Percentiles rank a stretch among this genome's conserved stretches.
phyloP scores from a whole-genome alignment of 371 early-diverging fungal genomes.

The Cokeromyces recurvatus region DNA sequence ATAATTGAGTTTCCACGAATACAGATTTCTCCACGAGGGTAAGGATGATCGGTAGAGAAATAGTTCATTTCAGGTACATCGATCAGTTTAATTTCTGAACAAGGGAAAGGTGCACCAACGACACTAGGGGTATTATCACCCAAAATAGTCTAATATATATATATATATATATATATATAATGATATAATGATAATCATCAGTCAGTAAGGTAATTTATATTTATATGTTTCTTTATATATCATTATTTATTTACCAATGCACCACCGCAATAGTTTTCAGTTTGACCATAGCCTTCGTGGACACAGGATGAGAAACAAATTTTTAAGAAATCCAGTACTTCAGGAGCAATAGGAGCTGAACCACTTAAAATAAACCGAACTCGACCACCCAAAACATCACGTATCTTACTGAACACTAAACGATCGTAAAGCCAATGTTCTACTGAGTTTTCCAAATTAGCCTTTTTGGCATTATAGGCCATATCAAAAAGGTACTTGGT shows the following conservation, averaged over 20 bases:
- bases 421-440: slow-evolving; percentile 84
- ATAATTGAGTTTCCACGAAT: slow-evolving; percentile 75
- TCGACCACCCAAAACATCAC: slow-evolving; percentile 91
- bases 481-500: slow-evolving; percentile 64
- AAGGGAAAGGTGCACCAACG: slow-evolving; percentile 82
- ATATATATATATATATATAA: no score
- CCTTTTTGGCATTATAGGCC: slow-evolving; percentile 71
- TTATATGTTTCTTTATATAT: not conserved
- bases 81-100: slow-evolving; percentile 84
- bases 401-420: slow-evolving; percentile 86
- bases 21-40: slow-evolving; percentile 83
- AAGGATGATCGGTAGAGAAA: slow-evolving; percentile 53
- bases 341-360: slow-evolving; percentile 87
- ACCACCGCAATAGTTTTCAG: slow-evolving; percentile 29
- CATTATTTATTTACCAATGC: slow-evolving; percentile 31
- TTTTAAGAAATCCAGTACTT: slow-evolving; percentile 83
- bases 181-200: no score
- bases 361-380: slow-evolving; percentile 87
- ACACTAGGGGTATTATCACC: slow-evolving; percentile 63
- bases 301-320: slow-evolving; percentile 84
- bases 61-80: slow-evolving; percentile 83
- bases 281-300: slow-evolving; percentile 93
- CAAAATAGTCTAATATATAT: slow-evolving; percentile 28
- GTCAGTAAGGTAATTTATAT: not conserved
- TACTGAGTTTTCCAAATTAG: slow-evolving; percentile 46